Percentiles rank a stretch among this genome's conserved stretches.
Evolutionary conservation across 2,329 filamentous ascomycete species (phyloP).

Genomic region (Pyricularia sp.): DNA sequence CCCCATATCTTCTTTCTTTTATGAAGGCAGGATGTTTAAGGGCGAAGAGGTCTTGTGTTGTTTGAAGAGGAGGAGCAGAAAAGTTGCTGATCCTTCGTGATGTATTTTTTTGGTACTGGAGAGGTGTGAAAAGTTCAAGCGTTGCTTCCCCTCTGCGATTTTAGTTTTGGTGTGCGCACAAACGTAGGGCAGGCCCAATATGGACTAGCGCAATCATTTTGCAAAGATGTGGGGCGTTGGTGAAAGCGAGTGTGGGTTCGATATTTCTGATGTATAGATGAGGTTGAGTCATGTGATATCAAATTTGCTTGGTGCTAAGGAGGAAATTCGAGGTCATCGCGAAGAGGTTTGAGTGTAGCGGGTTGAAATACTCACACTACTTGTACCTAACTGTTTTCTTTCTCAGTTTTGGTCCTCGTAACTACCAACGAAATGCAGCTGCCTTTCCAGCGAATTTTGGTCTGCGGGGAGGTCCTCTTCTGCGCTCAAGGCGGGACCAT

Average conservation of each 20-base stretch:
- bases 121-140: background rate
- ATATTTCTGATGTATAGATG: background rate
- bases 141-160: background rate
- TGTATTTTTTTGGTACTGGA: background rate
- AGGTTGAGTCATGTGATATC: constrained; percentile 5
- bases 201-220: background rate
- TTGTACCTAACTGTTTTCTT: background rate
- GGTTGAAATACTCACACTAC: background rate
- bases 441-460: constrained; percentile 52
- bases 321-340: background rate
- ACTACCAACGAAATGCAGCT: constrained; percentile 24
- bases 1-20: constrained; percentile 90
- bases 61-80: constrained; percentile 2
- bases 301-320: constrained; percentile 2
- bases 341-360: background rate
- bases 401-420: background rate
- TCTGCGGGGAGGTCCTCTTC: constrained; percentile 47
- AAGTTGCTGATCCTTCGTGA: constrained; percentile 5
- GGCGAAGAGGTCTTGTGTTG: constrained; percentile 35
- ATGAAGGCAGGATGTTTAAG: constrained; percentile 99
- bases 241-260: background rate
- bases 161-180: background rate
- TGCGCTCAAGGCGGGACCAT: constrained; percentile 63
- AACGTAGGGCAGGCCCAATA: background rate
- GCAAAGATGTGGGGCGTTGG: background rate